phyloP scores from a whole-genome alignment of 2,329 filamentous ascomycete species.

The Venturia pyrina region DNA sequence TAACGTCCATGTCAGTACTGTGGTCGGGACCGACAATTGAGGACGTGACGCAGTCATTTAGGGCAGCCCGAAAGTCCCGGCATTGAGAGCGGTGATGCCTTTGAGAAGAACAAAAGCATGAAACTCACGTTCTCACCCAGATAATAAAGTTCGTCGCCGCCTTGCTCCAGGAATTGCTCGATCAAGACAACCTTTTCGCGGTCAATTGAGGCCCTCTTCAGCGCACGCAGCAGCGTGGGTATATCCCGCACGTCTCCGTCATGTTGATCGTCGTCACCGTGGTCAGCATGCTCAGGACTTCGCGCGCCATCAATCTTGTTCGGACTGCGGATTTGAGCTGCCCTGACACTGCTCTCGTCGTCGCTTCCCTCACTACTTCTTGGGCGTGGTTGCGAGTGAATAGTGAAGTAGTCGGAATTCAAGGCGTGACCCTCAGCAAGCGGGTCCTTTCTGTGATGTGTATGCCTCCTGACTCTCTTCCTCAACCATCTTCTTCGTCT shows the following conservation, averaged over 20 bases:
- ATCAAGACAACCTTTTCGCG: slow-evolving; percentile 83
- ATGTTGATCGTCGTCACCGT: slow-evolving; percentile 35
- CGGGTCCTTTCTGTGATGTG: slow-evolving; percentile 21
- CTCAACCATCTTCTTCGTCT: slow-evolving; percentile 79
- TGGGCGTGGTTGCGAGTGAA: slow-evolving; percentile 33
- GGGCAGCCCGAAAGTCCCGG: background rate
- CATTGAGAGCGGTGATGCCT: slow-evolving; percentile 1
- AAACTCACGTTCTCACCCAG: slow-evolving; percentile 45
- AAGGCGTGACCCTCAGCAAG: slow-evolving; percentile 53
- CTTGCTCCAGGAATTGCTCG: slow-evolving; percentile 70
- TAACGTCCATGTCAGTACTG: background rate
- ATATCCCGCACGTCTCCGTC: slow-evolving; percentile 44
- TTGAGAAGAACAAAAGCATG: slow-evolving; percentile 29
- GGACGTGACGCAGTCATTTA: background rate
- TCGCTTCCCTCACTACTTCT: background rate
- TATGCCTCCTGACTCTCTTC: slow-evolving; percentile 55
- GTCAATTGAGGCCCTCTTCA: slow-evolving; percentile 69
- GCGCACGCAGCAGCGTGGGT: slow-evolving; percentile 54
- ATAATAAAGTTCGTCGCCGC: slow-evolving; percentile 63
- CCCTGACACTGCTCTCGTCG: background rate
- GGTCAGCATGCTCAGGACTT: slow-evolving; percentile 35
- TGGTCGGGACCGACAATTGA: background rate
- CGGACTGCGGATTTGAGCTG: background rate
- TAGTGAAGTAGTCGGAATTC: slow-evolving; percentile 69
- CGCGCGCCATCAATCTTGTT: slow-evolving; percentile 10